Evolutionary conservation across 495 filamentous ascomycete species (phyloP), one percentile per base, ranked within the genome.

Genomic region (Tuber melanosporum): DNA sequence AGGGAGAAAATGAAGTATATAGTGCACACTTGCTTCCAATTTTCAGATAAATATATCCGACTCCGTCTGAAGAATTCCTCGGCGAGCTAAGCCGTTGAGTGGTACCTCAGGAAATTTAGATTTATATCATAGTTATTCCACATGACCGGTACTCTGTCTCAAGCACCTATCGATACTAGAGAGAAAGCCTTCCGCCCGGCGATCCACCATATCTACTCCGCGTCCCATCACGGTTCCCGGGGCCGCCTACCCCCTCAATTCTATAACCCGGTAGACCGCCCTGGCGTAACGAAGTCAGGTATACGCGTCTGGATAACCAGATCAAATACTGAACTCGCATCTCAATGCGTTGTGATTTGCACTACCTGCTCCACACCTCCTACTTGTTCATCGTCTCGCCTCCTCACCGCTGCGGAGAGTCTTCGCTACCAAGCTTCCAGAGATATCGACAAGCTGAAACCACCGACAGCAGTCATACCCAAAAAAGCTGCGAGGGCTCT

Each of bases 381-480:
- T 32, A 41, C 62, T 47, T 41, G 32, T 42, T 71, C 42, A 57
- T 76, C 49, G 20, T 71, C 32, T 62, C 41, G 71, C 71, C 57
- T 39, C 57, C 62, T 49, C 44, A 44, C 76, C 57, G 57, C 57
- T 66, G 57, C 57, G 26, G 32, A 66, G 57, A 15, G 57, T 17
- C 8, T 32, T 77, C 77, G 77, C 75, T 79, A 80, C 77, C 77
- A 20, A 75, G 41, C 57, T 75, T 73, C 74, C 20, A 66, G 32
- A 57, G 49, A 75, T 70, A 46, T 73, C 44, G 26, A 41, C 19
- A 69, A 43, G 66, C 74, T 69, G 17, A 32, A 73, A 47, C 12
- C 39, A 32, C 46, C 17, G 44, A 44, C 44, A 17, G 70, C 73
- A 69, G 36, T 22, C 39, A 39, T 73, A 47, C 47, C 45, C 70